These are phyloP conservation scores for Populus simonii DNA, from an alignment of 345 rosid species.

Conservation along the genomic window DNA sequence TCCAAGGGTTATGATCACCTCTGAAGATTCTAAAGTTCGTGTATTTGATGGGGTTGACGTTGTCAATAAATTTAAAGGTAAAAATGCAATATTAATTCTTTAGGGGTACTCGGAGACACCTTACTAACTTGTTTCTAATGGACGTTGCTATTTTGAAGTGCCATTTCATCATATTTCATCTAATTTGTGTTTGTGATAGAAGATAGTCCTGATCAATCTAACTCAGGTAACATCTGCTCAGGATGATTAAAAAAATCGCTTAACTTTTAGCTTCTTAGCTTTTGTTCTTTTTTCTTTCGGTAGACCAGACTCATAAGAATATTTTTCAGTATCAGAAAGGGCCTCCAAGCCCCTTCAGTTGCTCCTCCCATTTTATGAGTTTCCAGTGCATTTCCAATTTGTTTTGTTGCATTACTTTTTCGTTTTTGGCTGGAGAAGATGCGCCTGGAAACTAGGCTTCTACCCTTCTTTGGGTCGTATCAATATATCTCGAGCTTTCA, in stretches of 20 bases:
- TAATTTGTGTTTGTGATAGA: neutral
- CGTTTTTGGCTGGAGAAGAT: neutral
- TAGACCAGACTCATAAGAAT: neutral
- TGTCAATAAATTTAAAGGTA: slow-evolving; percentile 70
- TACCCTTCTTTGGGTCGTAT: neutral
- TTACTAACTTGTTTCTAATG: neutral
- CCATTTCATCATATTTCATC: neutral
- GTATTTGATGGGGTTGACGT: slow-evolving; percentile 57
- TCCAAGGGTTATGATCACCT: slow-evolving; percentile 58
- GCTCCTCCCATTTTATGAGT: neutral
- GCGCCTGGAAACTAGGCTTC: neutral
- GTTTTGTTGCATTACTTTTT: neutral
- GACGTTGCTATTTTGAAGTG: neutral
- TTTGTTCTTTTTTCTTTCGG: neutral
- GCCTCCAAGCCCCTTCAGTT: neutral
- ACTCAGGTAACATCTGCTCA: neutral
- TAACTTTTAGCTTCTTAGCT: neutral
- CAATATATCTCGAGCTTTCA: slow-evolving; percentile 2
- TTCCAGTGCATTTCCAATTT: neutral
- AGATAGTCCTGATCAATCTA: neutral
- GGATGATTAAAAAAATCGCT: neutral
- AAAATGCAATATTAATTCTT: neutral
- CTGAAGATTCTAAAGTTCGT: slow-evolving; percentile 72
- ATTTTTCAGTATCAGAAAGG: neutral
- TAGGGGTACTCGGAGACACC: neutral